Base-by-base conservation (phyloP, 2,329 filamentous ascomycete species). In the Alternaria tenuissima region DNA sequence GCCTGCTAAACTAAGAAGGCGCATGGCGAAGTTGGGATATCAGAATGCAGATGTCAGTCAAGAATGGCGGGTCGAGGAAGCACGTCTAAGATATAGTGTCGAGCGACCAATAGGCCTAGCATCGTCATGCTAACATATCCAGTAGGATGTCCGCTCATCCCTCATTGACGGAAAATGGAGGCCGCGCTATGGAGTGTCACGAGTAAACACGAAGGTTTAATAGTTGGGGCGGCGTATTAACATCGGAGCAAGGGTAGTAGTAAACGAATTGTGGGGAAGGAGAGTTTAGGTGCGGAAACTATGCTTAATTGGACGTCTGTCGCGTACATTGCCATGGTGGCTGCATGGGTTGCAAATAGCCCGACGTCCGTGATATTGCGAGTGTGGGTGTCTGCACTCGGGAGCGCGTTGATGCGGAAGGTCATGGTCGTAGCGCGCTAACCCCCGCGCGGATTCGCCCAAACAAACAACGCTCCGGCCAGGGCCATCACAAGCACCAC, bases 1-100 rank as follows among this genome's bases (percentile, higher is more conserved):
- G 22, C 43, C 44, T 16, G 62, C 42, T 16, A 72, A 16, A 26
- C 46, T 39, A 22, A 65, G 49, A 11, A 58, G 56, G 34, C 59
- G 66, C 74, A 77, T 77, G 4, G n/a, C 58, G 60, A 46, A 52
- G 30, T 12, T n/a, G 48, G 18, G 34, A 26, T 26, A 43, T 56
- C 22, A 43, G 18, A 12, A 16, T 32, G 20, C 8, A 26, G 8
- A 26, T 47, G 47, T 55, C 28, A 47, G 7, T 55, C 32, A 53
- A 20, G 34, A 28, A 46, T 48, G 11, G 5, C 11, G 9, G 16
- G n/a, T 24, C 42, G 14, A 18, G 11, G 16, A 18, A 49, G 42
- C 20, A 9, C 32, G 32, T 14, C 32, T 11, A 36, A 36, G 16
- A 49, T 49, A 24, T 49, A 49, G 16, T 36, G 30, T 34, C 7